Conservation (phyloP, 2,329 filamentous ascomycete species). For the Arthroderma sp. region DNA sequence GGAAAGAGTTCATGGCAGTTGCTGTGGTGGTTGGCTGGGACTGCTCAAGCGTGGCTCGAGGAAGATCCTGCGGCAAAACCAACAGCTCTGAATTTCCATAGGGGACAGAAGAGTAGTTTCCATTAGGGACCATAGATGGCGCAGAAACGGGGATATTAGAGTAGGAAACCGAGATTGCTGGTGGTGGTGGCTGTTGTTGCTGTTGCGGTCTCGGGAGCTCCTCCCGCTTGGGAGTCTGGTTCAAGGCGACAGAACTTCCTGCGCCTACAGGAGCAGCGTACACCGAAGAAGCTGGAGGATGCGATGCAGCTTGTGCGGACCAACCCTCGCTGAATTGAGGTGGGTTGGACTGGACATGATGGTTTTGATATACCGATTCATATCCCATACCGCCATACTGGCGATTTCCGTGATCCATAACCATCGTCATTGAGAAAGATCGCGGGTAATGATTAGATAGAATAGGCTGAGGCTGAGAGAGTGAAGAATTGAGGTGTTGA, state of each 20-base stretch:
- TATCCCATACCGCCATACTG: slow-evolving; percentile 67
- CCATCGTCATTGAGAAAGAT: slow-evolving; percentile 69
- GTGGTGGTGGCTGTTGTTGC: slow-evolving; percentile 20
- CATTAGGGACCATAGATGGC: slow-evolving; percentile 55
- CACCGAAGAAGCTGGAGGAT: slow-evolving; percentile 47
- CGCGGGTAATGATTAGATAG: background rate
- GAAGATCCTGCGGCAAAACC: slow-evolving; percentile 62
- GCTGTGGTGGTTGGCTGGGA: slow-evolving; percentile 53
- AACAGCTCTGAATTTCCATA: slow-evolving; percentile 54
- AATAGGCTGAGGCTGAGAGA: background rate
- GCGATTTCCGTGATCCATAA: slow-evolving; percentile 78
- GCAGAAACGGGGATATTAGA: slow-evolving; percentile 58
- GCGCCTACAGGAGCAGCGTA: slow-evolving; percentile 44
- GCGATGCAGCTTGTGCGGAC: slow-evolving; percentile 47
- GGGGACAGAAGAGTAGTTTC: slow-evolving; percentile 51
- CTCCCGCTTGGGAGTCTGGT: slow-evolving; percentile 45
- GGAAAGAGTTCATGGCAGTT: slow-evolving; percentile 51
- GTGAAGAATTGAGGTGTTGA: background rate
- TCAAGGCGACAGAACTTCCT: slow-evolving; percentile 45
- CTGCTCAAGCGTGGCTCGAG: slow-evolving; percentile 61
- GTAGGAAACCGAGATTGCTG: slow-evolving; percentile 57
- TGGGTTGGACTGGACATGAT: slow-evolving; percentile 47
- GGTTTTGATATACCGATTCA: slow-evolving; percentile 59
- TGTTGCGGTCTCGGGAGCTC: slow-evolving; percentile 32
- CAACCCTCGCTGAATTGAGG: slow-evolving; percentile 88